Evolutionary conservation across 2,329 filamentous ascomycete genomes (phyloP).

Genomic region (Fusarium metavorans): DNA sequence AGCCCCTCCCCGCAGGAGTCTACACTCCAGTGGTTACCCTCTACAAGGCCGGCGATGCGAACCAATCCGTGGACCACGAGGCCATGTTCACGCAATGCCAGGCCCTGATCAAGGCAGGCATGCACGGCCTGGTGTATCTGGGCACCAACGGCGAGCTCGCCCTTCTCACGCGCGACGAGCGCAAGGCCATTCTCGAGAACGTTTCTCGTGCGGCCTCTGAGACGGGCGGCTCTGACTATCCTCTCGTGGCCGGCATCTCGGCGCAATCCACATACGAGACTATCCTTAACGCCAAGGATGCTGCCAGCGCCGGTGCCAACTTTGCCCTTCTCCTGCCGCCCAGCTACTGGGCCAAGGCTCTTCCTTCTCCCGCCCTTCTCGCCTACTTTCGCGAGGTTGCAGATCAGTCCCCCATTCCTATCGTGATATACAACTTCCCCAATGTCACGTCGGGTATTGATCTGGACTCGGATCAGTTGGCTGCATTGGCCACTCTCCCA

Average conservation of each 20-base stretch:
- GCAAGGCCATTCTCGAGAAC: constrained; percentile 54
- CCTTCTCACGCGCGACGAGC: constrained; percentile 55
- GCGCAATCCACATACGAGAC: constrained; percentile 68
- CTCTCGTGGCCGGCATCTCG: constrained; percentile 59
- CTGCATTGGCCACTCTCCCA: constrained; percentile 68
- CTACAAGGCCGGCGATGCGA: constrained; percentile 53
- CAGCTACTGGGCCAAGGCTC: constrained; percentile 73
- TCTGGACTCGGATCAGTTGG: constrained; percentile 71
- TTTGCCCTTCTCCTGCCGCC: constrained; percentile 81
- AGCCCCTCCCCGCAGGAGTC: constrained; percentile 56
- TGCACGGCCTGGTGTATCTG: constrained; percentile 59
- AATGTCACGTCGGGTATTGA: constrained; percentile 74
- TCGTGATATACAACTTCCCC: constrained; percentile 78
- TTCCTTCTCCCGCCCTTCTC: constrained; percentile 64
- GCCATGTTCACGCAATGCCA: constrained; percentile 58
- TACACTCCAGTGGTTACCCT: constrained; percentile 62
- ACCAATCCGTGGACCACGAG: constrained; percentile 57
- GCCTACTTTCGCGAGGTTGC: constrained; percentile 76
- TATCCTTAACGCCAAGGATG: constrained; percentile 75
- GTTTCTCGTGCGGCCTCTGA: constrained; percentile 54
- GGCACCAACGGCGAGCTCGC: constrained; percentile 62
- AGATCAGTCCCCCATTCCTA: constrained; percentile 69
- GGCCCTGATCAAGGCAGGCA: constrained; percentile 56
- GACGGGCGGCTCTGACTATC: constrained; percentile 50
- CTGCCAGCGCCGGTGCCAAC: constrained; percentile 75